Conservation (phyloP, 345 rosid species). For the Euclidium syriacum region DNA sequence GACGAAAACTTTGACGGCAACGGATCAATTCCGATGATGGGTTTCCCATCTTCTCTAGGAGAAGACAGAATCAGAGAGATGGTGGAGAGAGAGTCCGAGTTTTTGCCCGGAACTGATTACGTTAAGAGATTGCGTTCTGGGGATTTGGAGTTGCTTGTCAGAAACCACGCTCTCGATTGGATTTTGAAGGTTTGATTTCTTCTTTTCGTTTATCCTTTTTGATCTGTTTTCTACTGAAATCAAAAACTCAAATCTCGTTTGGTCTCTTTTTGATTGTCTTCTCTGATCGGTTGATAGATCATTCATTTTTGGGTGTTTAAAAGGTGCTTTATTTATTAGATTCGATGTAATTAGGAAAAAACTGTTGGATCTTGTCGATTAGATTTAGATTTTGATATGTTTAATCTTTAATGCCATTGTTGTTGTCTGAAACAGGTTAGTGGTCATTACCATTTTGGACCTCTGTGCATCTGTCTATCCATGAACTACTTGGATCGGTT, state of each 20-base stretch:
- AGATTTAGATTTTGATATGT: slow-evolving; percentile 14
- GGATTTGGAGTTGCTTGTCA: slow-evolving; percentile 42
- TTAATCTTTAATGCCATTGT: slow-evolving; percentile 19
- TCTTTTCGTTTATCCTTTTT: not conserved
- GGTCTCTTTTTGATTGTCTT: not conserved
- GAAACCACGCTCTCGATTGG: slow-evolving; percentile 68
- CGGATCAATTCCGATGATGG: slow-evolving; percentile 37
- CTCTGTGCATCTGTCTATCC: slow-evolving; percentile 45
- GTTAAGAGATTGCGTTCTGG: slow-evolving; percentile 49
- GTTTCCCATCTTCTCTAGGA: slow-evolving; percentile 23
- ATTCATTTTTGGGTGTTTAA: not conserved
- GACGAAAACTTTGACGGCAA: slow-evolving; percentile 20
- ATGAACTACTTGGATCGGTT: slow-evolving; percentile 72
- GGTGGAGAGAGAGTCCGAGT: slow-evolving; percentile 50
- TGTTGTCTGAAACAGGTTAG: slow-evolving; percentile 42
- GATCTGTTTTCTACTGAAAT: slow-evolving; percentile 7
- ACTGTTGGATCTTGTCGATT: slow-evolving; percentile 11
- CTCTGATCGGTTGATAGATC: slow-evolving; percentile 17
- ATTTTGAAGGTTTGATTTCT: slow-evolving; percentile 49
- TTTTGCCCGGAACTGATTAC: slow-evolving; percentile 47
- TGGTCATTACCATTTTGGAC: slow-evolving; percentile 54
- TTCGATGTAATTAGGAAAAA: slow-evolving; percentile 6
- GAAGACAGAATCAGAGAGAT: slow-evolving; percentile 50
- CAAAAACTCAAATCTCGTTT: slow-evolving; percentile 10
- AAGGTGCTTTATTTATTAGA: not conserved